A percentile compares a stretch with the other conserved stretches of the same genome.
Conservation (phyloP, 495 filamentous ascomycete species). For the Penicillium herquei region DNA sequence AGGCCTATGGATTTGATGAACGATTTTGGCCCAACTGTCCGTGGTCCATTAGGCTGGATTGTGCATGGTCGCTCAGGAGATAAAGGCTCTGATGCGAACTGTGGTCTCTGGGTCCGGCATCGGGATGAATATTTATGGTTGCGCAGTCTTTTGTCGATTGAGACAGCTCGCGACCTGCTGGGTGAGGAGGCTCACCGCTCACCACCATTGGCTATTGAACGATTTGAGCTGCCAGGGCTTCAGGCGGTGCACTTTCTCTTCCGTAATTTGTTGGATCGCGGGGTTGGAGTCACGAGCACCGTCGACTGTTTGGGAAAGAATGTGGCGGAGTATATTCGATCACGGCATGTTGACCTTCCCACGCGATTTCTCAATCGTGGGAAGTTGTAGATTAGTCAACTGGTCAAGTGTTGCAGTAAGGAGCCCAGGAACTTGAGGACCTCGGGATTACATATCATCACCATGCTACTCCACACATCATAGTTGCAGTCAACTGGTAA, state of each 20-base stretch:
- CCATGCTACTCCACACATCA: too few relatives aligned
- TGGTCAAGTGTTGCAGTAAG: too few relatives aligned
- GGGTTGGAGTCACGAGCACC: constrained; percentile 48
- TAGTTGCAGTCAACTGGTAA: too few relatives aligned
- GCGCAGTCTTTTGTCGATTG: constrained; percentile 40
- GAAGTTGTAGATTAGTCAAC: constrained; percentile 22
- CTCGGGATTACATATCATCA: too few relatives aligned
- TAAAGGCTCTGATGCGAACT: constrained; percentile 53
- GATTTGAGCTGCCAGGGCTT: constrained; percentile 47
- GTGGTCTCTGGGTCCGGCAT: constrained; percentile 52
- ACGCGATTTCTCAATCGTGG: constrained; percentile 37
- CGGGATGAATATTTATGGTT: constrained; percentile 52
- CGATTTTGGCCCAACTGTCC: constrained; percentile 42
- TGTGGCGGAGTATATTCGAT: constrained; percentile 53
- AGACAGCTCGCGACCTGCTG: constrained; percentile 36
- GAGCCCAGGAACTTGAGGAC: too few relatives aligned
- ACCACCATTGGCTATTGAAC: constrained; percentile 45
- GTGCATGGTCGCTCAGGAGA: constrained; percentile 52
- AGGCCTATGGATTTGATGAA: constrained; percentile 8
- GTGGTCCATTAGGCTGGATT: constrained; percentile 46
- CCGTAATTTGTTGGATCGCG: constrained; percentile 52
- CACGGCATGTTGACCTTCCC: constrained; percentile 50
- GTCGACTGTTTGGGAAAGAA: constrained; percentile 58
- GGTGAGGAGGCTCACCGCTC: constrained; percentile 37
- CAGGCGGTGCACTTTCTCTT: constrained; percentile 55